phyloP scores from a whole-genome alignment of 371 early-diverging fungal genomes.

The Lichtheimia ornata region DNA sequence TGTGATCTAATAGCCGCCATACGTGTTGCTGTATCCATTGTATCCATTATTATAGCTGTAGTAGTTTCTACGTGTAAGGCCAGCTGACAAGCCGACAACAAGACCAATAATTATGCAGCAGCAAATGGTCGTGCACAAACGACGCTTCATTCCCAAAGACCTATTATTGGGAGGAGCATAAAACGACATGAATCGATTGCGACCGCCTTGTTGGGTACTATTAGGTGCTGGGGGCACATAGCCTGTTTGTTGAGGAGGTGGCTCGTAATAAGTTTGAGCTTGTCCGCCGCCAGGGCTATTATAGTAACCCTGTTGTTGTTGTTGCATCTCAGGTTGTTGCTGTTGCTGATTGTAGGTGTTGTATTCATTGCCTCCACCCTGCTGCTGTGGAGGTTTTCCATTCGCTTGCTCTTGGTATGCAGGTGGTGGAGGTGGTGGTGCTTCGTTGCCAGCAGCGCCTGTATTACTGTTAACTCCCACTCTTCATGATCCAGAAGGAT shows the following conservation, averaged over 20 bases:
- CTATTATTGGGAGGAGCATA: slow-evolving; percentile 36
- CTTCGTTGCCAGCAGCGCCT: neutral
- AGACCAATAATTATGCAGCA: slow-evolving; percentile 38
- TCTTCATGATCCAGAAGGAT: neutral
- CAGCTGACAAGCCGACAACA: slow-evolving; percentile 31
- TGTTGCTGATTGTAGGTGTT: neutral
- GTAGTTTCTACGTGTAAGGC: slow-evolving; percentile 24
- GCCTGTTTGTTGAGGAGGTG: slow-evolving; percentile 24
- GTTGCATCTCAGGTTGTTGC: slow-evolving; percentile 16
- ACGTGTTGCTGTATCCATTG: neutral
- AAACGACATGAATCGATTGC: slow-evolving; percentile 23
- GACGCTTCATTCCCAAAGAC: slow-evolving; percentile 26
- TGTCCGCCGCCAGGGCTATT: neutral
- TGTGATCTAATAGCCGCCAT: neutral
- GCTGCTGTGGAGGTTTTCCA: neutral
- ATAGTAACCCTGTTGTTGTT: slow-evolving; percentile 8
- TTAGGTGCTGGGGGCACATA: slow-evolving; percentile 18
- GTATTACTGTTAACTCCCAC: neutral
- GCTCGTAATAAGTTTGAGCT: slow-evolving; percentile 28
- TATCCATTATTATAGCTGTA: slow-evolving; percentile 6
- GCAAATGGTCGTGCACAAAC: slow-evolving; percentile 27
- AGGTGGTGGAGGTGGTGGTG: slow-evolving; percentile 7
- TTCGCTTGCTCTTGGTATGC: neutral
- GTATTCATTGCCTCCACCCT: no score
- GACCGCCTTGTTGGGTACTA: neutral